phyloP scores from a whole-genome alignment of 352 stramenopile species.

The Phytophthora nicotianae region DNA sequence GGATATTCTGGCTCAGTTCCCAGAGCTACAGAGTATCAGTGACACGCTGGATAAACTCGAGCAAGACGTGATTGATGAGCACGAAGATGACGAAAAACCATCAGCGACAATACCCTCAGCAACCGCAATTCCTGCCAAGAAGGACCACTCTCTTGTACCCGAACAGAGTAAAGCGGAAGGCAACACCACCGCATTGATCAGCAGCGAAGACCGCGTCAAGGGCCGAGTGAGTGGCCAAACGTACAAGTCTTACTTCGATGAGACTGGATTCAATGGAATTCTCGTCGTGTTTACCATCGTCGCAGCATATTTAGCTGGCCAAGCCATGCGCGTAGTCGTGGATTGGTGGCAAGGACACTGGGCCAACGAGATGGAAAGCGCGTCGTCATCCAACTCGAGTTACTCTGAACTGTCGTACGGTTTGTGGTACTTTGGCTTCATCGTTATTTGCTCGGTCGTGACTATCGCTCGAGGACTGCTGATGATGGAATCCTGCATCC shows the following conservation, averaged over 20 bases:
- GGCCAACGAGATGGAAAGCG: slow-evolving; percentile 29
- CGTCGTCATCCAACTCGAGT: slow-evolving; percentile 19
- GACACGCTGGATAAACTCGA: slow-evolving; percentile 24
- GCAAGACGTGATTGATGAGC: slow-evolving; percentile 32
- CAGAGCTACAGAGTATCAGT: slow-evolving; percentile 30
- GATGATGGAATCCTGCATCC: slow-evolving; percentile 38
- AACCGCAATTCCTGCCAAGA: slow-evolving; percentile 1
- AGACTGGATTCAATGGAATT: slow-evolving; percentile 34
- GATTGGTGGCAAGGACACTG: slow-evolving; percentile 50
- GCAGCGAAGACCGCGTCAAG: slow-evolving; percentile 35
- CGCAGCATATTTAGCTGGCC: slow-evolving; percentile 19
- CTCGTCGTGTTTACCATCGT: slow-evolving; percentile 30
- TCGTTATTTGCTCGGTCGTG: slow-evolving; percentile 29
- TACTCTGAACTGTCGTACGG: slow-evolving; percentile 46
- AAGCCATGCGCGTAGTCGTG: slow-evolving; percentile 29
- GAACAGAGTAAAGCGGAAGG: slow-evolving; percentile 12
- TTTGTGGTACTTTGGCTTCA: slow-evolving; percentile 48
- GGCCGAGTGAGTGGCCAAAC: slow-evolving; percentile 33
- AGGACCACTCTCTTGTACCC: not conserved
- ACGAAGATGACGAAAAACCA: slow-evolving; percentile 10
- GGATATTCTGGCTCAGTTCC: slow-evolving; percentile 28
- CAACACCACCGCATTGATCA: slow-evolving; percentile 12
- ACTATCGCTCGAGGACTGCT: slow-evolving; percentile 31
- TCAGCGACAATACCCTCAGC: not conserved
- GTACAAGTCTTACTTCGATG: slow-evolving; percentile 44